Evolutionary conservation across 441 rosid genomes (phyloP).

Genomic region (Erysimum cheiri): DNA sequence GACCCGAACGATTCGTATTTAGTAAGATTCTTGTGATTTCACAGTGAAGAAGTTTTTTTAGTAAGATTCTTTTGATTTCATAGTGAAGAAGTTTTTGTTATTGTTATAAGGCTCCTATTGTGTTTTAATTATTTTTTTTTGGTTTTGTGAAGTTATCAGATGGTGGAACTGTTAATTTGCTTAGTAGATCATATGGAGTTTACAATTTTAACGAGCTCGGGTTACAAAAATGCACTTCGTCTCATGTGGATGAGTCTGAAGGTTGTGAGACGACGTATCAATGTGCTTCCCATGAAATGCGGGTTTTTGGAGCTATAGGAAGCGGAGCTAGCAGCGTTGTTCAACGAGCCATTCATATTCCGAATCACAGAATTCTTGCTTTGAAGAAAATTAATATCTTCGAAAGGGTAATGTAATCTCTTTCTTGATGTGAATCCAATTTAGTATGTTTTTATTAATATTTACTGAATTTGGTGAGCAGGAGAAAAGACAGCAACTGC

Average conservation of each 20-base stretch:
- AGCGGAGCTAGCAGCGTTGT: conserved; percentile 95
- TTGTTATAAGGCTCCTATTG: neutral
- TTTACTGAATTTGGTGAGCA: conserved; percentile 41
- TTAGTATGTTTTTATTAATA: neutral
- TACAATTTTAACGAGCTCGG: conserved; percentile 94
- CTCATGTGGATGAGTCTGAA: conserved; percentile 64
- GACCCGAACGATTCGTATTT: conserved; percentile 75
- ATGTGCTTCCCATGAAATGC: conserved; percentile 94
- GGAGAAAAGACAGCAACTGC: conserved; percentile 95
- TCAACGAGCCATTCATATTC: conserved; percentile 90
- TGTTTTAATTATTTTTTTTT: conserved; percentile 14
- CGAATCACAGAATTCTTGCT: conserved; percentile 75
- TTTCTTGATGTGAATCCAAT: conserved; percentile 9
- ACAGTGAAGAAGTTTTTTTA: conserved; percentile 37
- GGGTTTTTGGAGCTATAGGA: conserved; percentile 88
- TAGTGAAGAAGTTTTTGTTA: conserved; percentile 4
- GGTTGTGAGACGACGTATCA: conserved; percentile 72
- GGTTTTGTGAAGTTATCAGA: conserved; percentile 66
- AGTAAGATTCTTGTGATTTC: conserved; percentile 52
- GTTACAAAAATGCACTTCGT: conserved; percentile 78
- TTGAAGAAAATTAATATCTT: conserved; percentile 91
- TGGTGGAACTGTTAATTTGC: conserved; percentile 85
- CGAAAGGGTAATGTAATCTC: conserved; percentile 63
- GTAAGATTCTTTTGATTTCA: conserved; percentile 49
- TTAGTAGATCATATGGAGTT: conserved; percentile 92